Evolutionary conservation across 176 grass and related monocot species (phyloP).

Genomic region (Lolium multiflorum): DNA sequence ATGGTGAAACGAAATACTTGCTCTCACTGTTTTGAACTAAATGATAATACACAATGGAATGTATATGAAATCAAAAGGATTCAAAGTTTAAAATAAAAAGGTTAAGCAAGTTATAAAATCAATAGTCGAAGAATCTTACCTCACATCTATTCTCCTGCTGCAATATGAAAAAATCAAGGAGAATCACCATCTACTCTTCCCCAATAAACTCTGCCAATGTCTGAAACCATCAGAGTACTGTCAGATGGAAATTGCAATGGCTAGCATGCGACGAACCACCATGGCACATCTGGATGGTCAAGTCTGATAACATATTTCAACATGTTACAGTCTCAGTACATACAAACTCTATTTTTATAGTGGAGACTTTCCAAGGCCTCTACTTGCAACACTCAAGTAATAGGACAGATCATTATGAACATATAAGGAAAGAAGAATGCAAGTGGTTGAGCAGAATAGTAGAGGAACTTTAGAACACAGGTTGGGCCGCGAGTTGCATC

Average conservation of each 20-base stretch:
- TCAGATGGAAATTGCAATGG: neutral
- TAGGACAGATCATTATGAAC: neutral
- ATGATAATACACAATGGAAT: neutral
- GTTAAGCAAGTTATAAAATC: neutral
- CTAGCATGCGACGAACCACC: neutral
- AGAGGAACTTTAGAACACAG: too few species aligned
- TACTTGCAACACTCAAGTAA: neutral
- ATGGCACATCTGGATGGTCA: neutral
- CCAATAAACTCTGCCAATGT: neutral
- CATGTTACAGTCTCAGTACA: neutral
- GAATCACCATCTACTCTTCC: neutral
- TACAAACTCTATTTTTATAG: neutral
- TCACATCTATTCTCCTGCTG: neutral
- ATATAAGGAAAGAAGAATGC: neutral
- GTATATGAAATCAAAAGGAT: neutral
- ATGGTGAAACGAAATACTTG: neutral
- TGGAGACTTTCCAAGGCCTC: too few species aligned
- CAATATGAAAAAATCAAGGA: neutral
- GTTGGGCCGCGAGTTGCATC: too few species aligned
- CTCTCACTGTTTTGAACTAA: neutral
- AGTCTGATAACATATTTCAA: neutral
- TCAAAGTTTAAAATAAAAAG: neutral
- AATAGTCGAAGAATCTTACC: neutral
- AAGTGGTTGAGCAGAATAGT: neutral
- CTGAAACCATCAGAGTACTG: neutral